Evolutionary conservation across 1,284 basidiomycete genomes (phyloP).

Genomic region (Melampsora occidentalis): DNA sequence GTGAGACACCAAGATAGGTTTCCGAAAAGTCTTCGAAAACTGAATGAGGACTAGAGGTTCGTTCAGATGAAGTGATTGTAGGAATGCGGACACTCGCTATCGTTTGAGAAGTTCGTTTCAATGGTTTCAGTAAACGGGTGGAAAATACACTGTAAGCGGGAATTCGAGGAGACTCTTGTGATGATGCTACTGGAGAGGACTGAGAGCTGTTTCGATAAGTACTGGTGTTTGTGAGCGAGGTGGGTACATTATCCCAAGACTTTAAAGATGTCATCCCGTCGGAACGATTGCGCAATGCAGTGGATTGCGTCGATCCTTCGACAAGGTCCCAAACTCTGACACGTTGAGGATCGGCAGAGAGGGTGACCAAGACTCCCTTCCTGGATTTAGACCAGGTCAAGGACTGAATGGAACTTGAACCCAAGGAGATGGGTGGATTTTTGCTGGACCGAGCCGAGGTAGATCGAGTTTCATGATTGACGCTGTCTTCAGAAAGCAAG

Average conservation of each 20-base stretch:
- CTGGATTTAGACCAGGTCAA: constrained; percentile 29
- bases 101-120: constrained; percentile 14
- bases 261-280: constrained; percentile 23
- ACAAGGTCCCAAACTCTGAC: constrained; percentile 34
- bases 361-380: constrained; percentile 21
- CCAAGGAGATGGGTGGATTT: neutral
- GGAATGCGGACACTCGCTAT: constrained; percentile 17
- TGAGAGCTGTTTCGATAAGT: neutral
- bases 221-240: neutral
- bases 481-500: constrained; percentile 15
- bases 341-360: constrained; percentile 13
- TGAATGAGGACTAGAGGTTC: neutral
- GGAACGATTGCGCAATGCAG: constrained; percentile 1
- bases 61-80: neutral
- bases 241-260: constrained; percentile 7
- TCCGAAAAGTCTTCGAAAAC: neutral
- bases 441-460: constrained; percentile 13
- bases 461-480: neutral
- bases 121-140: constrained; percentile 24
- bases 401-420: constrained; percentile 2
- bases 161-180: neutral
- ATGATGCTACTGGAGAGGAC: constrained; percentile 20
- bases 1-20: constrained; percentile 20
- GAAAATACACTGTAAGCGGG: constrained; percentile 27
- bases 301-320: neutral